phyloP scores from a whole-genome alignment of 2,329 filamentous ascomycete species.

The Penicillium sp. region DNA sequence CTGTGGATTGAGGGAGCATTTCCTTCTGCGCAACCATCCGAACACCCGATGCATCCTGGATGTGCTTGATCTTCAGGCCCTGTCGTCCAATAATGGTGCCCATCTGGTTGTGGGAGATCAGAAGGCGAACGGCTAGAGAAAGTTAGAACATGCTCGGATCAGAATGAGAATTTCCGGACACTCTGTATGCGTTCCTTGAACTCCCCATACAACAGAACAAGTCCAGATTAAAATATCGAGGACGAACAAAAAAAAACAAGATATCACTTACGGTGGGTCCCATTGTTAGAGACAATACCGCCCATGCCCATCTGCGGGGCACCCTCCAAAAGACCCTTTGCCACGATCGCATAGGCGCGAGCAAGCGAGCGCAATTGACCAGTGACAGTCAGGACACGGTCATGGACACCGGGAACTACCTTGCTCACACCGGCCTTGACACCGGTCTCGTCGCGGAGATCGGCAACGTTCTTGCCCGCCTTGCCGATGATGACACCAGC shows the following conservation, averaged over 20 bases:
- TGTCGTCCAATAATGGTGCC: conserved; percentile 97
- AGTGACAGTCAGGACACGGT: conserved; percentile 93
- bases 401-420: conserved; percentile 94
- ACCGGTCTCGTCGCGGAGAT: conserved; percentile 93
- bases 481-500: conserved; percentile 99
- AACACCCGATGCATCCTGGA: conserved; percentile 92
- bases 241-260: conserved; percentile 7
- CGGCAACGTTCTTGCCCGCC: conserved; percentile 95
- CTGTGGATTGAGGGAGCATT: conserved; percentile 98
- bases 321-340: conserved; percentile 85
- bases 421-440: conserved; percentile 99
- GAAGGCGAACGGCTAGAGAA: conserved; percentile 79
- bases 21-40: conserved; percentile 99
- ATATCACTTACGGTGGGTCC: conserved; percentile 80
- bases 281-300: conserved; percentile 78
- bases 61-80: conserved; percentile 98
- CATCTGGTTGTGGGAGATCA: conserved; percentile 99
- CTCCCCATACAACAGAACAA: background rate
- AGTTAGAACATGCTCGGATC: conserved; percentile 16
- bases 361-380: conserved; percentile 85
- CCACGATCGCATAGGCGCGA: conserved; percentile 89
- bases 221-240: background rate
- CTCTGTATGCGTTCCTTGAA: background rate
- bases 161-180: background rate
- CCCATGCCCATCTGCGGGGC: conserved; percentile 96